A percentile compares a stretch with the other conserved stretches of the same genome.
These are phyloP conservation scores for Graphilbum sp. DNA, from an alignment of 2,329 filamentous ascomycete genomes.

Conservation along the genomic window DNA sequence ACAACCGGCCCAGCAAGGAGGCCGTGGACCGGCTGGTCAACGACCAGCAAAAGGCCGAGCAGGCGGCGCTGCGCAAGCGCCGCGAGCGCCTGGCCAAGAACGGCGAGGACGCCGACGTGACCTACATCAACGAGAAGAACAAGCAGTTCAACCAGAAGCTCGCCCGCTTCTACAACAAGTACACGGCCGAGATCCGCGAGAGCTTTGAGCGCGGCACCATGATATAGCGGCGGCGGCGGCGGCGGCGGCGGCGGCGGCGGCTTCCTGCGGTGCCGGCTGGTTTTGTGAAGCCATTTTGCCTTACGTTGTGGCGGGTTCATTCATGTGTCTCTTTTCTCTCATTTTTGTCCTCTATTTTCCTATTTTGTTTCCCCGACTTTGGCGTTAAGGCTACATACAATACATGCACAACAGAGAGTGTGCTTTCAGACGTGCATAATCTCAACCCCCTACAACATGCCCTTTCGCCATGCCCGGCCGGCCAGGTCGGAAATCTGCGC, in stretches of 20 bases:
- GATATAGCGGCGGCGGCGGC: constrained; percentile 10
- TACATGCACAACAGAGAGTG: no score
- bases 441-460: no score
- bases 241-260: no score
- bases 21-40: constrained; percentile 76
- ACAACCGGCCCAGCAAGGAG: constrained; percentile 75
- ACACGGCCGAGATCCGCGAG: constrained; percentile 90
- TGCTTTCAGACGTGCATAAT: no score
- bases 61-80: constrained; percentile 70
- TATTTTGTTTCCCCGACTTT: not conserved
- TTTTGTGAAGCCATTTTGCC: no score
- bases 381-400: no score
- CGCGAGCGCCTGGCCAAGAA: constrained; percentile 60
- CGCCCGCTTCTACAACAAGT: constrained; percentile 93
- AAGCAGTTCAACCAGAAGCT: constrained; percentile 99
- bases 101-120: constrained; percentile 81
- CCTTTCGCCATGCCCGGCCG: constrained; percentile 70
- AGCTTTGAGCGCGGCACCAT: constrained; percentile 96
- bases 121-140: constrained; percentile 99
- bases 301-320: no score
- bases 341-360: no score
- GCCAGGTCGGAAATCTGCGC: constrained; percentile 69
- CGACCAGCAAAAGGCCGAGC: constrained; percentile 79
- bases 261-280: no score
- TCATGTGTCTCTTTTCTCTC: no score